Percentiles rank a stretch among this genome's conserved stretches.
Evolutionary conservation across 371 early-diverging fungal species (phyloP).

Genomic region (Mucor lusitanicus): DNA sequence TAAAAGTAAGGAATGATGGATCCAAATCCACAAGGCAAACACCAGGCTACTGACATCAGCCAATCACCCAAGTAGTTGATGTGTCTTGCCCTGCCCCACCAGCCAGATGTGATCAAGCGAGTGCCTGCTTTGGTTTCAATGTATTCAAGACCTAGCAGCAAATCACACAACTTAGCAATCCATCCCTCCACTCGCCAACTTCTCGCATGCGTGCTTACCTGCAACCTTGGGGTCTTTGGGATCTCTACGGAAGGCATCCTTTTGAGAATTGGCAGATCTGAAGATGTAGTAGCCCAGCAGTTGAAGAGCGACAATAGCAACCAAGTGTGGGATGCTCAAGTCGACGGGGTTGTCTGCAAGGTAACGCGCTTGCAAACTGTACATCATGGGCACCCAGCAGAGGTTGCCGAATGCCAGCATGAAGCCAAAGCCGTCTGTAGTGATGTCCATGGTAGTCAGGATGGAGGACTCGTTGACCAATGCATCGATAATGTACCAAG

Average conservation of each 20-base stretch:
- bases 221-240: conserved; percentile 66
- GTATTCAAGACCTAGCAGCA: conserved; percentile 68
- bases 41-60: conserved; percentile 87
- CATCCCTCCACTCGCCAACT: not conserved
- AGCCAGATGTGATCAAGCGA: conserved; percentile 81
- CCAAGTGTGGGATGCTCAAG: conserved; percentile 42
- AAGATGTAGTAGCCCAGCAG: conserved; percentile 80
- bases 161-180: not conserved
- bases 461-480: conserved; percentile 80
- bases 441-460: conserved; percentile 94
- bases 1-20: conserved; percentile 92
- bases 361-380: conserved; percentile 88
- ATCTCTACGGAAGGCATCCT: conserved; percentile 82
- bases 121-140: conserved; percentile 81
- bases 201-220: conserved; percentile 29
- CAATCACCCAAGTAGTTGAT: conserved; percentile 94
- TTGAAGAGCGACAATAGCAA: conserved; percentile 58
- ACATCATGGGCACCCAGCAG: conserved; percentile 90
- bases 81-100: conserved; percentile 93
- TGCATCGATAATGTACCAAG: conserved; percentile 85
- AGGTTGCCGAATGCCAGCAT: conserved; percentile 91
- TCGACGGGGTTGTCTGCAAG: conserved; percentile 69
- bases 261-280: conserved; percentile 86
- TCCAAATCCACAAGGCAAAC: conserved; percentile 67
- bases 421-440: conserved; percentile 93